phyloP scores from a whole-genome alignment of 2,329 filamentous ascomycete genomes.

The Botrytis sinoallii region DNA sequence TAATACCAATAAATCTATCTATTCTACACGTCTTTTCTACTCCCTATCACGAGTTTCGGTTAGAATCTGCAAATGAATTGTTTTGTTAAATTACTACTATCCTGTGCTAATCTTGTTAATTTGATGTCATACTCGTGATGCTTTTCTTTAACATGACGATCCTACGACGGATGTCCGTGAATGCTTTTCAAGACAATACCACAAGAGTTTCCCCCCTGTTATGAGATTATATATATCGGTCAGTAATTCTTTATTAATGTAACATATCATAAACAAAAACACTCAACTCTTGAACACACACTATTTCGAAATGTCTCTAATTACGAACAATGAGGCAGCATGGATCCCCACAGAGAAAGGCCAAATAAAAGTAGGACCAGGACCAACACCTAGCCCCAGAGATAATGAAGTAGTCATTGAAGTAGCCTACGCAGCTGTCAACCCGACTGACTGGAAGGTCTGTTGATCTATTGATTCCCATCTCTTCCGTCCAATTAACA shows the following conservation, averaged over 20 bases:
- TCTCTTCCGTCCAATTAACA: slow-evolving; percentile 30
- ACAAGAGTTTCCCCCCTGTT: neutral
- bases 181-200: neutral
- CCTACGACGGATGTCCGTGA: neutral
- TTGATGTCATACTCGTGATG: neutral
- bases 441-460: slow-evolving; percentile 41
- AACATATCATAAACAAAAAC: neutral
- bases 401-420: slow-evolving; percentile 39
- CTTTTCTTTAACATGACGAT: neutral
- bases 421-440: slow-evolving; percentile 40
- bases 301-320: slow-evolving; percentile 13
- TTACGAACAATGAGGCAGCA: slow-evolving; percentile 28
- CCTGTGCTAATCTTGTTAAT: neutral
- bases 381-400: slow-evolving; percentile 37
- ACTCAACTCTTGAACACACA: neutral
- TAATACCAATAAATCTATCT: too few relatives aligned
- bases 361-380: slow-evolving; percentile 38
- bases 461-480: slow-evolving; percentile 31
- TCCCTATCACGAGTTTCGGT: neutral
- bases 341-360: slow-evolving; percentile 35
- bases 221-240: neutral
- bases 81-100: neutral
- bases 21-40: too few relatives aligned
- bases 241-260: neutral
- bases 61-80: neutral